phyloP scores from a whole-genome alignment of 371 early-diverging fungal genomes.

The Mucor piriformis region DNA sequence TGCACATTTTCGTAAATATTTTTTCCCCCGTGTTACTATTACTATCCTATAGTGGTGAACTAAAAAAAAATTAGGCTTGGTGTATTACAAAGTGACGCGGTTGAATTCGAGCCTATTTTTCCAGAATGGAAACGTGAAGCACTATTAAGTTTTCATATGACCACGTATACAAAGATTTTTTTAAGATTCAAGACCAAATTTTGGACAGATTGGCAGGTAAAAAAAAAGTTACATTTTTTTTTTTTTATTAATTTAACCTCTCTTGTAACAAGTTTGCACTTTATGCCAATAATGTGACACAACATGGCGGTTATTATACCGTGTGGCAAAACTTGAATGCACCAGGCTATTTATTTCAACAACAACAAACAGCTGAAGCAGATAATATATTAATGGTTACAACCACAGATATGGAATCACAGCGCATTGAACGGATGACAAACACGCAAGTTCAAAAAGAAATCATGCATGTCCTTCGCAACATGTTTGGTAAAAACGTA shows the following conservation, averaged over 20 bases:
- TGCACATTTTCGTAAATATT: slow-evolving; percentile 50
- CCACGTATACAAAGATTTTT: slow-evolving; percentile 55
- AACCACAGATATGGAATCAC: slow-evolving; percentile 37
- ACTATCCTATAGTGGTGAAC: slow-evolving; percentile 4
- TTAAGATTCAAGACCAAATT: slow-evolving; percentile 40
- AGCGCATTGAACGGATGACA: slow-evolving; percentile 42
- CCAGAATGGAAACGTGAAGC: slow-evolving; percentile 55
- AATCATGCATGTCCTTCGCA: slow-evolving; percentile 31
- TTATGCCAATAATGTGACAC: slow-evolving; percentile 39
- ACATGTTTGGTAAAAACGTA: slow-evolving; percentile 38
- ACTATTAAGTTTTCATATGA: slow-evolving; percentile 47
- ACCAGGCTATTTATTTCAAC: slow-evolving; percentile 36
- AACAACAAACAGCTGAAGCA: not conserved
- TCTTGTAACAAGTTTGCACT: slow-evolving; percentile 35
- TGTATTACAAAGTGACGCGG: slow-evolving; percentile 42
- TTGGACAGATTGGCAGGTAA: slow-evolving; percentile 54
- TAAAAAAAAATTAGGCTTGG: slow-evolving; percentile 31
- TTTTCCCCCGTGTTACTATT: not conserved
- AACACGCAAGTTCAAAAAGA: slow-evolving; percentile 28
- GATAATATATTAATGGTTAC: slow-evolving; percentile 46
- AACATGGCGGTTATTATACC: slow-evolving; percentile 38
- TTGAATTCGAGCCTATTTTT: slow-evolving; percentile 39
- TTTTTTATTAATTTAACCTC: not conserved
- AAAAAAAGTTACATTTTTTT: not conserved
- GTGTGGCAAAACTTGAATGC: slow-evolving; percentile 55